Evolutionary conservation across 306 rosid genomes (phyloP), one percentile per base, ranked within the genome.

Genomic region (Cercis canadensis): DNA sequence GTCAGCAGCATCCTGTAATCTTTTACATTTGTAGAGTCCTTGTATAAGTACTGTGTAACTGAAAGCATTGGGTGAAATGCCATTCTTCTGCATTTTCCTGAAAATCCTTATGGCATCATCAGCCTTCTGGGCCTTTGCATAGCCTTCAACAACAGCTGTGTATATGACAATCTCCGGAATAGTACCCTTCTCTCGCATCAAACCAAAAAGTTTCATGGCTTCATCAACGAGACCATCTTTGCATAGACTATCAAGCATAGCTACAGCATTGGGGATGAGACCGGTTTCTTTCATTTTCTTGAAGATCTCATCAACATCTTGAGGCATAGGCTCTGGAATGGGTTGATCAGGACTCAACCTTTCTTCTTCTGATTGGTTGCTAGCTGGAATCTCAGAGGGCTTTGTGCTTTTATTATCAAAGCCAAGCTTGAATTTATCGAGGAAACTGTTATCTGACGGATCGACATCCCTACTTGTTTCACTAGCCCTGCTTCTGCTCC

Each of bases 221-320:
- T 90, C 98, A 82, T 94, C 96, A 62, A 89, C 93, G 53, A 87
- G 84, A 46, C 96, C 98, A 75, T 94, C 97, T 79, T 94, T 90
- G 77, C 98, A 90, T n/a, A 94, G 84, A 41, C 97, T 90, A 69
- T 94, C 98, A 37, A 94, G 97, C 98, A 94, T 94, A 17, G 97
- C 96, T 62, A 90, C 96, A 2, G 96, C 92, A 64, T 87, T 94
- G 49, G 98, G 98, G 64, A 94, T 94, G 13, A 94, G 81, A 70
- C 98, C 98, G 21, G 90, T 84, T 80, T 90, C 95, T 88, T 94
- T 94, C 92, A 94, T 89, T 83, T 83, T 90, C 85, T 80, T 90
- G 84, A 94, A 90, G 50, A 90, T 91, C 81, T 86, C 91, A 51
- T 89, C 88, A 0, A 96, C 94, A 17, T 90, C 92, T 49, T 85